Percentiles rank a stretch among this genome's conserved stretches.
Evolutionary conservation across 441 rosid species (phyloP).

Genomic region (Adansonia rubrostipa): DNA sequence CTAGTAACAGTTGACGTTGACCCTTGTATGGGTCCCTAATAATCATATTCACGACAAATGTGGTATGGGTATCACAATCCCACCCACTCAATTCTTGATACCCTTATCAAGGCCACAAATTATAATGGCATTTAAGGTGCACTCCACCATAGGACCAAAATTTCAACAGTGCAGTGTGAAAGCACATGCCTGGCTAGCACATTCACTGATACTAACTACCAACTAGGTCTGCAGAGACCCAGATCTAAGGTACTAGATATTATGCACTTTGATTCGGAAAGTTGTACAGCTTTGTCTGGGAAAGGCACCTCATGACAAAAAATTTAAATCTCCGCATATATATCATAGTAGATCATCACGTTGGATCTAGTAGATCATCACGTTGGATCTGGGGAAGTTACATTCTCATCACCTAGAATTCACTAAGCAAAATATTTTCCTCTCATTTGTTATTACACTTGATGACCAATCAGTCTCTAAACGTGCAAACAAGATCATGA

Average conservation of each 20-base stretch:
- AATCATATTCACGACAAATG: neutral
- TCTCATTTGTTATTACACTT: neutral
- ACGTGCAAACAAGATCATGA: neutral
- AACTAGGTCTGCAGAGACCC: neutral
- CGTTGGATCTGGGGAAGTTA: neutral
- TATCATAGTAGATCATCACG: neutral
- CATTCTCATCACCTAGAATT: neutral
- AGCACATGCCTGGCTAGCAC: neutral
- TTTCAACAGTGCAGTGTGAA: neutral
- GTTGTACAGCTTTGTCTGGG: neutral
- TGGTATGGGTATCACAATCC: neutral
- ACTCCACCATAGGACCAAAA: neutral
- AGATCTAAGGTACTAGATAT: neutral
- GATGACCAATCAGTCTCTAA: neutral
- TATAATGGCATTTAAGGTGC: neutral
- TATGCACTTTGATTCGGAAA: neutral
- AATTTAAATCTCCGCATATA: neutral
- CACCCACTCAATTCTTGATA: neutral
- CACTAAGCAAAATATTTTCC: neutral
- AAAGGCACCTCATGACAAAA: neutral
- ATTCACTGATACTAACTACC: neutral
- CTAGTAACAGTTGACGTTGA: neutral
- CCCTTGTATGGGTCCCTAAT: neutral
- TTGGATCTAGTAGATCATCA: no score
- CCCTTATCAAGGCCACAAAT: neutral